Evolutionary conservation across 2,329 filamentous ascomycete species (phyloP).

Genomic region (Plectosphaerella cucumerina): DNA sequence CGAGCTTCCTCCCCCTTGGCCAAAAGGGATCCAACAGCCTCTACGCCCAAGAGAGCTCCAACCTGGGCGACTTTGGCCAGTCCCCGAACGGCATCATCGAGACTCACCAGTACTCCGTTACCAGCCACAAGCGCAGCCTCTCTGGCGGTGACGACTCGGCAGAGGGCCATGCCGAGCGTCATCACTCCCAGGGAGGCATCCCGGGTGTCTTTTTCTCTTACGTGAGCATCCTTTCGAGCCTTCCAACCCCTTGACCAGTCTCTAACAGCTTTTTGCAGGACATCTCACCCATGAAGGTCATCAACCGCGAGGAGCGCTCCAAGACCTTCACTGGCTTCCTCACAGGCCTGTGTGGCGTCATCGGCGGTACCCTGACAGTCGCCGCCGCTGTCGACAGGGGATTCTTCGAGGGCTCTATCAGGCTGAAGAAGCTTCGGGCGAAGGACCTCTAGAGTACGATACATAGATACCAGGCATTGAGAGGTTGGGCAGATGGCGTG

Average conservation of each 20-base stretch:
- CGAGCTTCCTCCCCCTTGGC: slow-evolving; percentile 87
- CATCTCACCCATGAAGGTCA: slow-evolving; percentile 99
- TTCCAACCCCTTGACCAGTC: neutral
- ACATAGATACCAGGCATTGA: neutral
- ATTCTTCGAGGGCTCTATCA: slow-evolving; percentile 80
- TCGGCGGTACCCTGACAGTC: slow-evolving; percentile 92
- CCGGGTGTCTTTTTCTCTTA: slow-evolving; percentile 99
- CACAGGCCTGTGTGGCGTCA: slow-evolving; percentile 88
- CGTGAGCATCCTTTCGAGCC: slow-evolving; percentile 49
- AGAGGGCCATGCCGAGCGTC: slow-evolving; percentile 86
- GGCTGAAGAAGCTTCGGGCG: slow-evolving; percentile 79
- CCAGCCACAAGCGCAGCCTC: slow-evolving; percentile 89
- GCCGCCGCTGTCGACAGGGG: slow-evolving; percentile 89
- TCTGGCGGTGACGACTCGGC: slow-evolving; percentile 77
- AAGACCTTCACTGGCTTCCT: slow-evolving; percentile 93
- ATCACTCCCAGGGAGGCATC: slow-evolving; percentile 88
- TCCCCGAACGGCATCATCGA: slow-evolving; percentile 77
- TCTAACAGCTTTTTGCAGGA: slow-evolving; percentile 52
- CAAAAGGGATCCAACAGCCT: slow-evolving; percentile 57
- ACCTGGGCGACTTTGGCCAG: slow-evolving; percentile 65
- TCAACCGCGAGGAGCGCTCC: slow-evolving; percentile 86
- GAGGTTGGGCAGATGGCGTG: neutral
- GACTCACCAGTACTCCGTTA: slow-evolving; percentile 97
- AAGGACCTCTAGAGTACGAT: slow-evolving; percentile 49
- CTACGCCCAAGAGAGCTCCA: slow-evolving; percentile 48